Base-by-base conservation (phyloP, 2,329 filamentous ascomycete species). In the Leptographium lundbergii region DNA sequence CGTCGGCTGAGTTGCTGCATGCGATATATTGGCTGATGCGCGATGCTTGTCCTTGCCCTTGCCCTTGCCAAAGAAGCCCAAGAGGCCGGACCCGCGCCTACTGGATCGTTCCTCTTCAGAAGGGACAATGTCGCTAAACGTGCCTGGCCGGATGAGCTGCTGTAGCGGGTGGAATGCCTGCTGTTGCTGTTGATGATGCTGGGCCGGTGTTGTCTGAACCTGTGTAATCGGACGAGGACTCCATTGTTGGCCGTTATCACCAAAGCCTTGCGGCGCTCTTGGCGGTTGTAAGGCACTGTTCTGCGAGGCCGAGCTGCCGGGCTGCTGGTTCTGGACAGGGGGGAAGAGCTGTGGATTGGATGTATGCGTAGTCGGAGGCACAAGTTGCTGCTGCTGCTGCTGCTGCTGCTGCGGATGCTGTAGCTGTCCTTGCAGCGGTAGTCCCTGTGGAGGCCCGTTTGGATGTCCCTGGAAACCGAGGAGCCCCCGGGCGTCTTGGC, bases 31-130 rank as follows among this genome's bases (percentile, higher is more conserved):
- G 42, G 14, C 17, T n/a, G 42, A 3, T 24, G 56, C 25, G 3
- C 27, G 29, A 5, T 47, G 47, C 45, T 59, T 59, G 22, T 57
- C 58, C 34, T 61, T 61, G 45, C 36, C 34, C 17, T 61, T 61
- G 19, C 52, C 58, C 32, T 59, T 63, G 25, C 57, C 62, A 32
- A 64, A 60, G 27, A 64, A 32, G 13, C 60, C 59, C 3, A 59
- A 62, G 9, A 63, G 29, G 3, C 50, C 39, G 0, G 63, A 58
- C 5, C 53, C 24, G 10, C 61, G 54, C 5, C 61, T 58, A 22
- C 47, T 34, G 5, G 32, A 22, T 14, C 47, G 53, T 2, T 59
- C 54, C n/a, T 29, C 6, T 5, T 59, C 56, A 27, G 19, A n/a
- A 5, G 56, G 50, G 9, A 63, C 13, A 24, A 60, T 54, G 45